Conservation (phyloP, 2,329 filamentous ascomycete genomes). For the Stemphylium lycopersici region DNA sequence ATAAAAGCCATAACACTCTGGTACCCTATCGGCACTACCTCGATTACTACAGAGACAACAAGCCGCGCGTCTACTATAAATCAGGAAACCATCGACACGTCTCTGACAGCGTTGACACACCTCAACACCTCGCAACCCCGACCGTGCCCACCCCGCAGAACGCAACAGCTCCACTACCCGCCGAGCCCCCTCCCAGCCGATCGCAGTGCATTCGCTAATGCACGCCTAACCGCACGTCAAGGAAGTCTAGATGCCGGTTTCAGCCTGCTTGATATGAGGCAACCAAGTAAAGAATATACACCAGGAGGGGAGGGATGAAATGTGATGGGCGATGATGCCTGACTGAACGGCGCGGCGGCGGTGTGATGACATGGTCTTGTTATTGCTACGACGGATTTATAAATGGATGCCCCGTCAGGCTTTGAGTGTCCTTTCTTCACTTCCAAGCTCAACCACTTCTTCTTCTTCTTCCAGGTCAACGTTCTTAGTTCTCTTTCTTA, state of each 20-base stretch:
- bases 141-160: constrained; percentile 15
- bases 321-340: not conserved
- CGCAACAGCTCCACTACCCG: constrained; percentile 21
- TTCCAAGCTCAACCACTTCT: too few species aligned
- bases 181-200: constrained; percentile 4
- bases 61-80: constrained; percentile 22
- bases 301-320: not conserved
- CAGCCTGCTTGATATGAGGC: constrained; percentile 22
- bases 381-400: constrained; percentile 17
- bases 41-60: not conserved
- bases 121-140: constrained; percentile 20
- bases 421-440: not conserved
- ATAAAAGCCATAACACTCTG: too few species aligned
- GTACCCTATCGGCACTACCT: not conserved
- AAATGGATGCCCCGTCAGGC: constrained; percentile 22
- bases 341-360: not conserved
- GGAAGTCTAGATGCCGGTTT: constrained; percentile 40
- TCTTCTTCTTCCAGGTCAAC: not conserved
- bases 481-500: constrained; percentile 10
- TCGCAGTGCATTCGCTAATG: constrained; percentile 9
- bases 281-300: constrained; percentile 3
- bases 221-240: not conserved
- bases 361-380: too few species aligned
- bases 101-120: constrained; percentile 30
- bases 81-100: constrained; percentile 25